These are phyloP conservation scores for Chalciporus sp. DNA, from an alignment of 1,284 basidiomycete genomes.

Conservation along the genomic window DNA sequence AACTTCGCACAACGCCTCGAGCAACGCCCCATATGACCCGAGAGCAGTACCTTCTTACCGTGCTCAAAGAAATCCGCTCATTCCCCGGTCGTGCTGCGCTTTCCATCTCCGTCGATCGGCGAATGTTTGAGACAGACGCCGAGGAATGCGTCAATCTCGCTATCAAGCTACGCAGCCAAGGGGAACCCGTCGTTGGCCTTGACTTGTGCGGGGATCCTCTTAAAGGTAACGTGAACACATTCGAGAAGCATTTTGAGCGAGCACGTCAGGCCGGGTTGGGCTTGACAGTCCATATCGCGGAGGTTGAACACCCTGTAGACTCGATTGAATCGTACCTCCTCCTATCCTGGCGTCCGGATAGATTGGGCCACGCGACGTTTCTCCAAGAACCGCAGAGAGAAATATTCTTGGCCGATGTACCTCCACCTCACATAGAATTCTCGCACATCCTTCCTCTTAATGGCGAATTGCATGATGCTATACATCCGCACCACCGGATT, in stretches of 20 bases:
- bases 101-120: conserved; percentile 73
- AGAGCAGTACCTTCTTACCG: conserved; percentile 59
- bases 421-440: conserved; percentile 16
- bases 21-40: conserved; percentile 56
- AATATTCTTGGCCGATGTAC: conserved; percentile 48
- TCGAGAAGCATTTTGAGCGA: conserved; percentile 53
- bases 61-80: conserved; percentile 65
- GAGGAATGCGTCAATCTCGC: conserved; percentile 62
- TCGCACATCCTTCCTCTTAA: conserved; percentile 25
- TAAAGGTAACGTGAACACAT: conserved; percentile 57
- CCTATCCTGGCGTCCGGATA: conserved; percentile 63
- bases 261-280: conserved; percentile 64
- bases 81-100: conserved; percentile 58
- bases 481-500: conserved; percentile 26
- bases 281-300: conserved; percentile 80
- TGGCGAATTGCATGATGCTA: conserved; percentile 15
- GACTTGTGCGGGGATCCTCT: conserved; percentile 81
- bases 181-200: conserved; percentile 71
- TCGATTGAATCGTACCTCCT: conserved; percentile 62
- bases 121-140: conserved; percentile 55
- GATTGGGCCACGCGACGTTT: conserved; percentile 84
- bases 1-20: conserved; percentile 74
- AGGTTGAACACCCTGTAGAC: conserved; percentile 53
- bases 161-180: conserved; percentile 53
- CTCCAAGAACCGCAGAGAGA: conserved; percentile 61